Base-by-base conservation (phyloP, 192 early-diverging fungal species). In the Backusella australiensis region DNA sequence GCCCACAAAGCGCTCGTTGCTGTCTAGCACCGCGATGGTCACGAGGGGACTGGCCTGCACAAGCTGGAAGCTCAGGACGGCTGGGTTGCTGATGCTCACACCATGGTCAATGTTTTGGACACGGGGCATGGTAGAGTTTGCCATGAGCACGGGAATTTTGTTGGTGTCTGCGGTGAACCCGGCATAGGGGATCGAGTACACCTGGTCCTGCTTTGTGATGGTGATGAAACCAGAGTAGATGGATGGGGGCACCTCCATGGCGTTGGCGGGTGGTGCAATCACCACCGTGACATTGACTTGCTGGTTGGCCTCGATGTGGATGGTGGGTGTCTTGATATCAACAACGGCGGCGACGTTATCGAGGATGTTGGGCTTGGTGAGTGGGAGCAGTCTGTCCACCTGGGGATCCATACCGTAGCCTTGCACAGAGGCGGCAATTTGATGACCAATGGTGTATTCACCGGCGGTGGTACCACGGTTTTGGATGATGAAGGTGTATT, bases 161-260 rank as follows among this genome's bases (percentile, higher is more conserved):
- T 12, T 23, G 2, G 77, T 26, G 35, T 72, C 67, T 1, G 73
- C 41, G 2, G 76, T 74, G 6, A 81, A 56, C 0, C 80, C 80
- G 17, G 80, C 80, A 59, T 81, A 81, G 1, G 80, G 80, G 35
- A 81, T 34, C 56, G 11, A 63, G 4, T 29, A 63, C 23, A 23
- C 35, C 12, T 34, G 63, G 34, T 71, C 46, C 4, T 35, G 63
- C 17, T 71, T 44, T 11, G 67, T 41, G 17, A 85, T 75, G 34
- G 80, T 78, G 59, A 89, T 78, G 34, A 78, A 87, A 1, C 88
- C 88, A 36, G 82, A 85, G 75, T 87, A 89, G 53, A 89, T 80
- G 34, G 83, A 78, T 21, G 82, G 83, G 49, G 78, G 71, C 0
- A 67, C 26, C 3, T 69, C 41, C 42, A 74, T 38, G 1, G 77